Evolutionary conservation across 108 stramenopile species (phyloP).

Genomic region (Heterococcus sp.): DNA sequence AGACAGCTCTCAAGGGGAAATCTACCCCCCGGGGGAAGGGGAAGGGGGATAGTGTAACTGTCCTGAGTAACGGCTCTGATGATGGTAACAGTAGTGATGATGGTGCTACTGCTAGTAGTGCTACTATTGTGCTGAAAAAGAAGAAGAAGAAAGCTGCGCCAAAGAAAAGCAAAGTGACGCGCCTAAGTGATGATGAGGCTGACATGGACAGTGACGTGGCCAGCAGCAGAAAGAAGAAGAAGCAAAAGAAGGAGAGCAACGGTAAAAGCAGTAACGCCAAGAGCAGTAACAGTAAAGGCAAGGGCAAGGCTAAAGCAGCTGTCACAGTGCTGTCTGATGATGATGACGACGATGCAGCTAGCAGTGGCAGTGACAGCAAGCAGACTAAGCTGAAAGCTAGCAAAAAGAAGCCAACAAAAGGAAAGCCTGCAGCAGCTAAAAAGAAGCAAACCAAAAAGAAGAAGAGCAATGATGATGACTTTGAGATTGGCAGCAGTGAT

Average conservation of each 20-base stretch:
- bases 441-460: slow-evolving; percentile 20
- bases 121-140: background rate
- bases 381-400: too few species aligned
- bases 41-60: background rate
- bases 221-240: slow-evolving; percentile 11
- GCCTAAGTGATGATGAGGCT: too few species aligned
- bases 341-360: background rate
- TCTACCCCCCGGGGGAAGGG: too few species aligned
- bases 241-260: background rate
- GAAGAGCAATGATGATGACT: slow-evolving; percentile 26
- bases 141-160: background rate
- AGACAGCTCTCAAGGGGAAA: too few species aligned
- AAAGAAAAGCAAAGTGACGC: background rate
- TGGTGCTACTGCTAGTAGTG: background rate
- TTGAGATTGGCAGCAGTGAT: background rate
- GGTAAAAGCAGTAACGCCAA: slow-evolving; percentile 8
- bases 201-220: slow-evolving; percentile 28
- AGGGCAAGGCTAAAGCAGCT: slow-evolving; percentile 42
- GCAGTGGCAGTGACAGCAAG: slow-evolving; percentile 3
- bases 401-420: slow-evolving; percentile 25
- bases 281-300: slow-evolving; percentile 34
- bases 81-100: background rate
- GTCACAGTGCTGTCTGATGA: background rate
- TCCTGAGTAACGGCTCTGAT: too few species aligned
- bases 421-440: too few species aligned